A percentile compares a stretch with the other conserved stretches of the same genome.
Conservation (phyloP, 179 eudicot genomes). For the Patellifolia procumbens region DNA sequence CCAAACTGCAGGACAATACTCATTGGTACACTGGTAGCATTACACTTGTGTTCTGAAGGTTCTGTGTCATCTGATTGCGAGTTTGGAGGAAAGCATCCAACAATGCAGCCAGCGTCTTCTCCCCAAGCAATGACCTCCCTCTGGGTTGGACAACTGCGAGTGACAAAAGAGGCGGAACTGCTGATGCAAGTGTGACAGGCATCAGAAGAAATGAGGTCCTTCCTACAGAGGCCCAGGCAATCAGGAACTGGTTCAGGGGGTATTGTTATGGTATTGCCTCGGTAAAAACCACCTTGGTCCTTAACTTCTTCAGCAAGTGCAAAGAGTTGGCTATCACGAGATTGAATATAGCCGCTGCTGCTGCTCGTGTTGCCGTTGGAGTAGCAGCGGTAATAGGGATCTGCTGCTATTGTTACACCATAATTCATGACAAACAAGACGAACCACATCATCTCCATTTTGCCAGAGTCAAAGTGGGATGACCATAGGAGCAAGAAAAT, state of each 20-base stretch:
- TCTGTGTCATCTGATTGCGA: neutral
- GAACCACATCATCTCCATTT: neutral
- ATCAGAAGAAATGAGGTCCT: constrained; percentile 3
- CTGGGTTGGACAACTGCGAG: constrained; percentile 13
- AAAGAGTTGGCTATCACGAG: neutral
- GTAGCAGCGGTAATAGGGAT: constrained; percentile 13
- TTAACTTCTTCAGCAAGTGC: neutral
- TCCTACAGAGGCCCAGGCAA: constrained; percentile 20
- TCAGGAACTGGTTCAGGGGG: neutral
- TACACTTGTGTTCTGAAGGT: neutral
- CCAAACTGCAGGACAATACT: neutral
- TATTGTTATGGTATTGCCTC: neutral
- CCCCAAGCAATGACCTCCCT: constrained; percentile 18
- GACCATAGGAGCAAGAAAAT: too few relatives aligned
- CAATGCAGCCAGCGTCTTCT: constrained; percentile 6
- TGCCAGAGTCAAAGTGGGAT: neutral
- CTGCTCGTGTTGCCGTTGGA: constrained; percentile 15
- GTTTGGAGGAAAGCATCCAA: constrained; percentile 7
- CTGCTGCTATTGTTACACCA: neutral
- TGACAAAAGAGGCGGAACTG: neutral
- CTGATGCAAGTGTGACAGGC: constrained; percentile 18
- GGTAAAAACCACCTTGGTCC: neutral
- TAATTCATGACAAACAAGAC: neutral
- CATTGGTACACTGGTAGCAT: neutral
- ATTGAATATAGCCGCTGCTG: neutral